Evolutionary conservation across 2,329 filamentous ascomycete genomes (phyloP).

Genomic region (Aspergillus brunneoviolaceus): DNA sequence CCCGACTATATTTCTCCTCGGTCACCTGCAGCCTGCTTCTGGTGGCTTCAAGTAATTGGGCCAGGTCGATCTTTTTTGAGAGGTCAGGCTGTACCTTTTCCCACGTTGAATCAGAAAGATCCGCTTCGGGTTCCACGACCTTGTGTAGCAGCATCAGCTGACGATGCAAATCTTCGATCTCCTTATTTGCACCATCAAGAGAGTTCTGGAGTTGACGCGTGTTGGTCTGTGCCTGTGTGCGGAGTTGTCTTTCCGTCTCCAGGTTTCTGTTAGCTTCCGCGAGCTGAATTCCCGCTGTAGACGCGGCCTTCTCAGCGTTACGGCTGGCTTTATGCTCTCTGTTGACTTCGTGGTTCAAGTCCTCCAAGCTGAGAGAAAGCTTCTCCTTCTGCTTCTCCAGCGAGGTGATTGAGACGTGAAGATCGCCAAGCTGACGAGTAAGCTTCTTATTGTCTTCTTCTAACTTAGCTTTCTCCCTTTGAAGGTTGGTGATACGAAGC

Average conservation of each 20-base stretch:
- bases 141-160: constrained; percentile 82
- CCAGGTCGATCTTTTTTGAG: constrained; percentile 67
- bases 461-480: constrained; percentile 76
- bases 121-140: constrained; percentile 76
- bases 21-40: constrained; percentile 85
- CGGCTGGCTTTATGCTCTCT: constrained; percentile 86
- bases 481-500: constrained; percentile 70
- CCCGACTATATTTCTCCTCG: constrained; percentile 74
- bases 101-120: constrained; percentile 65
- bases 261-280: constrained; percentile 86
- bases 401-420: constrained; percentile 76
- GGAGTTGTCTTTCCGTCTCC: constrained; percentile 84
- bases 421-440: constrained; percentile 79
- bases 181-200: constrained; percentile 75
- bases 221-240: constrained; percentile 80
- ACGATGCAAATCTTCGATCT: constrained; percentile 75
- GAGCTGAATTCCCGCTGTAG: constrained; percentile 75
- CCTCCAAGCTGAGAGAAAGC: constrained; percentile 80
- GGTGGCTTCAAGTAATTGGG: constrained; percentile 81
- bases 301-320: constrained; percentile 85
- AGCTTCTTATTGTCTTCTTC: constrained; percentile 82
- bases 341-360: constrained; percentile 87
- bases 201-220: constrained; percentile 76
- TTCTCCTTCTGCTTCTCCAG: constrained; percentile 95
- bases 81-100: constrained; percentile 70